Evolutionary conservation across 2,329 filamentous ascomycete genomes (phyloP), one percentile per base, ranked within the genome.

Genomic region (Penicillium sclerotiorum): DNA sequence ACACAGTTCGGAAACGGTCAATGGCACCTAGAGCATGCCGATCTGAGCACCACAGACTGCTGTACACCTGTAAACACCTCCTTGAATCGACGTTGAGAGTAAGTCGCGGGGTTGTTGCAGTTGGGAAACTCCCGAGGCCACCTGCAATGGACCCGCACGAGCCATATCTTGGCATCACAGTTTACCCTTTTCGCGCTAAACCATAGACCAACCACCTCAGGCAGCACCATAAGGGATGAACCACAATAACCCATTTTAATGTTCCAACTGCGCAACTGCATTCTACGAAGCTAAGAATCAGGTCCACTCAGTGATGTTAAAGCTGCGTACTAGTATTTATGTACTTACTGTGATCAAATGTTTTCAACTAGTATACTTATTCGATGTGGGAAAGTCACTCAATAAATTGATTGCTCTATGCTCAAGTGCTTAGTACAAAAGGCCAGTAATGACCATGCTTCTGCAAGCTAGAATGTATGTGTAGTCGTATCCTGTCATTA

Each of bases 401-500:
- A 17, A 17, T 21, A 45, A 13, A n/a, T 46, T 46, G 32, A 49
- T 51, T 45, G 44, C 35, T 52, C 47, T 55, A 53, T 55, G 39
- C 49, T 41, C 22, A 44, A 39, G 50, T 55, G 39, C 49, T 41
- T 27, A 44, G 35, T 23, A 39, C 40, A 48, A 46, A 18, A 44
- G 20, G 20, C 33, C 30, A 41, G 25, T 25, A 15, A 44, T 18
- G 32, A 12, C 43, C 43, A 30, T 40, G 45, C 45, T 43, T 49
- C 37, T 49, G 39, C 50, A 49, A 59, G 58, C 55, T 65, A 39
- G 56, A 63, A 61, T 54, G 49, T 57, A 58, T 56, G 54, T 38
- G 55, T 52, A 59, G 54, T 65, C 67, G 58, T 67, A 61, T 63
- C 60, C 61, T 62, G 55, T 69, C 65, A 65, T 70, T 65, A 69